Percentiles rank a stretch among this genome's conserved stretches.
phyloP scores from a whole-genome alignment of 768 basidiomycete species.

The Mycena latifolia region DNA sequence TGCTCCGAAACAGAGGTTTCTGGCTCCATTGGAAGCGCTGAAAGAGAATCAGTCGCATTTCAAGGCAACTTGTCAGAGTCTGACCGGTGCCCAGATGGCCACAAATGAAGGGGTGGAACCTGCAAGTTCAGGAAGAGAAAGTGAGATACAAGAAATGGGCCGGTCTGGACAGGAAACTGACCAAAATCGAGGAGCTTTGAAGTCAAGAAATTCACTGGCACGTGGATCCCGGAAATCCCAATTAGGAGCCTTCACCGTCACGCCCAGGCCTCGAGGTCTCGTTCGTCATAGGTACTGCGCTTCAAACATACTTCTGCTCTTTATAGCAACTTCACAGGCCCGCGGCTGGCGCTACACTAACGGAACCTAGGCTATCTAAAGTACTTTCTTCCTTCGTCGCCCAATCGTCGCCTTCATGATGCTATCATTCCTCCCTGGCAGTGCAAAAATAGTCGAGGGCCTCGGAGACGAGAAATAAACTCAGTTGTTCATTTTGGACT shows the following conservation, averaged over 20 bases:
- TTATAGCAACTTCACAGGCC: not conserved
- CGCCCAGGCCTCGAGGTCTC: not conserved
- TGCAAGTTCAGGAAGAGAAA: not conserved
- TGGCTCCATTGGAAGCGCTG: conserved; percentile 52
- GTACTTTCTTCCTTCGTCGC: too few relatives aligned
- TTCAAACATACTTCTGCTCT: not conserved
- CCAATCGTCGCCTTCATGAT: too few relatives aligned
- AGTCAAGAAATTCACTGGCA: too few relatives aligned
- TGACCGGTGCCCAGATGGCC: conserved; percentile 29
- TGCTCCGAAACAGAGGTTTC: conserved; percentile 49
- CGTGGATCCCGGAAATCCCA: too few relatives aligned
- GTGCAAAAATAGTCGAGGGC: not conserved
- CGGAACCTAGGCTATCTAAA: too few relatives aligned
- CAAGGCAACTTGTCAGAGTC: not conserved
- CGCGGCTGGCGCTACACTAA: not conserved
- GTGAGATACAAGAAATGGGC: not conserved
- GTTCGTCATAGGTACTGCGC: not conserved
- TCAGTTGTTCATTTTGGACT: not conserved
- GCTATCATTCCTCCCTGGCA: too few relatives aligned
- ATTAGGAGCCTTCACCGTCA: too few relatives aligned
- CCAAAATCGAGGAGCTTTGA: too few relatives aligned
- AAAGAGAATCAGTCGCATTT: conserved; percentile 1
- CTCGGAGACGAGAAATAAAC: not conserved
- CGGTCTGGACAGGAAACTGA: not conserved
- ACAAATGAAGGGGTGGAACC: not conserved